Conservation (phyloP, 306 rosid species). For the Rosa chinensis region DNA sequence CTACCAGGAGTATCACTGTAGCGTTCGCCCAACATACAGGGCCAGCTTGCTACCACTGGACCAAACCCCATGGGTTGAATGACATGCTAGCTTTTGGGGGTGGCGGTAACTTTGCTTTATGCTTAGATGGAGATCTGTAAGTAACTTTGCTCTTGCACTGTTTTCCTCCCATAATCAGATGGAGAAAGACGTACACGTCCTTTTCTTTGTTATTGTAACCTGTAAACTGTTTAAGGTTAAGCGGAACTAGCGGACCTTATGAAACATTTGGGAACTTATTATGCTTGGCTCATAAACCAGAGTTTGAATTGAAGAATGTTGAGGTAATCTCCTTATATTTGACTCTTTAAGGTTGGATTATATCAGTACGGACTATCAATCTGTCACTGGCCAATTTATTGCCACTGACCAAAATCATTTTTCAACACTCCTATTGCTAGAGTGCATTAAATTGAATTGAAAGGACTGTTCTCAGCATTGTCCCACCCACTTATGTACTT, state of each 20-base stretch:
- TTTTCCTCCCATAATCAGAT: not conserved
- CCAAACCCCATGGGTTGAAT: too few relatives aligned
- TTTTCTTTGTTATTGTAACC: slow-evolving; percentile 28
- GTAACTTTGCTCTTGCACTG: slow-evolving; percentile 25
- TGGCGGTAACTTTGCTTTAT: slow-evolving; percentile 83
- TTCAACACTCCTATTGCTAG: not conserved
- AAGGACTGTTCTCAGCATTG: not conserved
- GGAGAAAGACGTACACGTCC: slow-evolving; percentile 2
- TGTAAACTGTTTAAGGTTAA: slow-evolving; percentile 55
- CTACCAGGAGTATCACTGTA: too few relatives aligned
- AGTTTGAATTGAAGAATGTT: slow-evolving; percentile 84
- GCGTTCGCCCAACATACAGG: too few relatives aligned
- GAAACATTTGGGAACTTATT: slow-evolving; percentile 72
- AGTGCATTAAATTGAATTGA: not conserved
- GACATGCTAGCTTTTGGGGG: slow-evolving; percentile 91
- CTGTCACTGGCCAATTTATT: not conserved
- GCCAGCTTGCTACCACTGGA: too few relatives aligned
- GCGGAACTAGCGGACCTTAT: slow-evolving; percentile 85
- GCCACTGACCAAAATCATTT: not conserved
- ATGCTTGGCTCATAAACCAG: slow-evolving; percentile 83
- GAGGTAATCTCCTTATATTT: slow-evolving; percentile 57
- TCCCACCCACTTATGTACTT: too few relatives aligned
- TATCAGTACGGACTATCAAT: not conserved
- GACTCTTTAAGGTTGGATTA: not conserved
- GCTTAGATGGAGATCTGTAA: slow-evolving; percentile 93